Conservation (phyloP, 176 grass and related monocot genomes). For the Ensete glaucum region DNA sequence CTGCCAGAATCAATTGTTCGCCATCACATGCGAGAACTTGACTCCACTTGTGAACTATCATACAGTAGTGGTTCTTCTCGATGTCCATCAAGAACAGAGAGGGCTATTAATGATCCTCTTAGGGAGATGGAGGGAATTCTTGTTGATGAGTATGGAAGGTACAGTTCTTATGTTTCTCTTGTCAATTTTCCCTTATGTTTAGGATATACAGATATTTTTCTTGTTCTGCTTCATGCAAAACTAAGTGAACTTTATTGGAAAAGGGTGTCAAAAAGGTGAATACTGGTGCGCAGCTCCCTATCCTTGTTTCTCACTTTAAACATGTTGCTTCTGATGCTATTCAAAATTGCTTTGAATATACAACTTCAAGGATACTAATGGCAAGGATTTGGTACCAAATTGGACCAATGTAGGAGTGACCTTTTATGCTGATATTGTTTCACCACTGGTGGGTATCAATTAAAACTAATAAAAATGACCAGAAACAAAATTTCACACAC, state of each 20-base stretch:
- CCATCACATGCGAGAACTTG: slow-evolving; percentile 85
- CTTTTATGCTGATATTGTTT: no score
- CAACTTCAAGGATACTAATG: no score
- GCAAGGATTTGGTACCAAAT: no score
- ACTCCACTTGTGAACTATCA: slow-evolving; percentile 63
- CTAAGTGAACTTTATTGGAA: slow-evolving; percentile 13
- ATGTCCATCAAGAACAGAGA: slow-evolving; percentile 60
- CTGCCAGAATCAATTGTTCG: slow-evolving; percentile 80
- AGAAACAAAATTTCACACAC: no score
- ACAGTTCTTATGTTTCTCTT: slow-evolving; percentile 11
- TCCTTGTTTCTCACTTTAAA: background rate
- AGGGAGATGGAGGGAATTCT: slow-evolving; percentile 88
- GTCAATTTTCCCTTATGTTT: background rate
- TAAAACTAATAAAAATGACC: no score
- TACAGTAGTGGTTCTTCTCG: slow-evolving; percentile 54
- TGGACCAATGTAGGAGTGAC: no score
- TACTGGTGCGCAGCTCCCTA: background rate
- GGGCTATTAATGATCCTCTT: slow-evolving; percentile 89
- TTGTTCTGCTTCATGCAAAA: slow-evolving; percentile 8
- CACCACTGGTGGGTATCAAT: no score
- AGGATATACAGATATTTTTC: background rate
- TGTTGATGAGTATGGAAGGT: slow-evolving; percentile 99
- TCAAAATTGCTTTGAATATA: no score
- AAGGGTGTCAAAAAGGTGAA: background rate
- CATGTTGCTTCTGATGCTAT: no score